Evolutionary conservation across 2,329 filamentous ascomycete genomes (phyloP).

Genomic region (Sclerotinia trifoliorum): DNA sequence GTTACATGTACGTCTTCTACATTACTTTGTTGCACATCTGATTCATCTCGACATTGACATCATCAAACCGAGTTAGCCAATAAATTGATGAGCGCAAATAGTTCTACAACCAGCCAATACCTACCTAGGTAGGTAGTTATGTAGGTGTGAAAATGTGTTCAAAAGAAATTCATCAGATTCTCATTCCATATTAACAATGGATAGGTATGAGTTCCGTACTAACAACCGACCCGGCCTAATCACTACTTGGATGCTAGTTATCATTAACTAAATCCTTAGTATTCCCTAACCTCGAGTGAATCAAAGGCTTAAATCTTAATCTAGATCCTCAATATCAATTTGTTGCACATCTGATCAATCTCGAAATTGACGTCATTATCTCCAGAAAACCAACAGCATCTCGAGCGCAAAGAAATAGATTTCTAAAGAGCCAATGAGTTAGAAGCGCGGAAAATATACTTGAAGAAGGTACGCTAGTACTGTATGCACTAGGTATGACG

Average conservation of each 20-base stretch:
- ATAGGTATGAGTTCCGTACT: too few species aligned
- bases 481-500: not conserved
- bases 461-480: not conserved
- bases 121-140: too few species aligned
- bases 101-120: not conserved
- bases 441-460: accelerated
- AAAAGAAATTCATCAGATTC: accelerated
- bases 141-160: accelerated
- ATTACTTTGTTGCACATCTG: not conserved
- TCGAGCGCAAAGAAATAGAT: not conserved
- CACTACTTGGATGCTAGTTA: not conserved
- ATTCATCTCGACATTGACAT: not conserved
- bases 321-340: not conserved
- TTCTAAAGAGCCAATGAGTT: not conserved
- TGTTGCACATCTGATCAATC: not conserved
- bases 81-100: not conserved
- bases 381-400: not conserved
- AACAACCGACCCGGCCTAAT: too few species aligned
- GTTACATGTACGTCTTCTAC: not conserved
- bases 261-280: too few species aligned
- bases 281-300: not conserved
- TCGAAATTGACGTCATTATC: not conserved
- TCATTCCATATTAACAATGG: not conserved
- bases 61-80: not conserved
- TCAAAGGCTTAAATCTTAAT: not conserved